phyloP scores from a whole-genome alignment of 2,329 filamentous ascomycete species.

The Alternaria triticina region DNA sequence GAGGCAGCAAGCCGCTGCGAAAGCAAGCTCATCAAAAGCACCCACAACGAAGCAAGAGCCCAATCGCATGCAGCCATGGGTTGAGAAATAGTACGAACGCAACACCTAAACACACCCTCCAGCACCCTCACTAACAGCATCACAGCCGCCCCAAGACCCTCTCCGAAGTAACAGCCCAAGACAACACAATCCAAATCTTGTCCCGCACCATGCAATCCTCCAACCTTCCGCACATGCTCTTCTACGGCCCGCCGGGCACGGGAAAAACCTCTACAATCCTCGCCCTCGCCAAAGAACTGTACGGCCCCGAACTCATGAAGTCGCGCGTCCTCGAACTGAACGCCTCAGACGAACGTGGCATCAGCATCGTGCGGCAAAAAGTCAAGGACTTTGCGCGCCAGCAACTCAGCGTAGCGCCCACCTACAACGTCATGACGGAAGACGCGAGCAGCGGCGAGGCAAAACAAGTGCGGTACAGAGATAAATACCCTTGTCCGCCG shows the following conservation, averaged over 20 bases:
- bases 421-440: conserved; percentile 64
- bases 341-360: conserved; percentile 97
- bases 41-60: conserved; percentile 67
- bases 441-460: conserved; percentile 33
- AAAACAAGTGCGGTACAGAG: conserved; percentile 55
- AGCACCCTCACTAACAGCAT: conserved; percentile 16
- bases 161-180: conserved; percentile 94
- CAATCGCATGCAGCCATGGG: conserved; percentile 84
- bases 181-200: conserved; percentile 93
- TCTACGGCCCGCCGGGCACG: conserved; percentile 96
- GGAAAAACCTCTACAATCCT: conserved; percentile 98
- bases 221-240: conserved; percentile 99
- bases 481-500: conserved; percentile 87
- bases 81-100: conserved; percentile 87
- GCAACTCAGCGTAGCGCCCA: conserved; percentile 83
- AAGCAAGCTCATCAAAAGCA: conserved; percentile 72
- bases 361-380: conserved; percentile 95
- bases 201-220: conserved; percentile 92
- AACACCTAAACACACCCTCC: neutral
- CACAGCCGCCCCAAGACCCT: conserved; percentile 88
- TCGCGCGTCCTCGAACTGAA: conserved; percentile 98
- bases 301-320: conserved; percentile 91
- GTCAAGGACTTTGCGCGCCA: conserved; percentile 98
- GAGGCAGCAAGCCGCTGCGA: conserved; percentile 73
- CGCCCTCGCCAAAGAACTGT: conserved; percentile 95